Conservation (phyloP, 352 stramenopile genomes). For the Phytophthora cryptogea region DNA sequence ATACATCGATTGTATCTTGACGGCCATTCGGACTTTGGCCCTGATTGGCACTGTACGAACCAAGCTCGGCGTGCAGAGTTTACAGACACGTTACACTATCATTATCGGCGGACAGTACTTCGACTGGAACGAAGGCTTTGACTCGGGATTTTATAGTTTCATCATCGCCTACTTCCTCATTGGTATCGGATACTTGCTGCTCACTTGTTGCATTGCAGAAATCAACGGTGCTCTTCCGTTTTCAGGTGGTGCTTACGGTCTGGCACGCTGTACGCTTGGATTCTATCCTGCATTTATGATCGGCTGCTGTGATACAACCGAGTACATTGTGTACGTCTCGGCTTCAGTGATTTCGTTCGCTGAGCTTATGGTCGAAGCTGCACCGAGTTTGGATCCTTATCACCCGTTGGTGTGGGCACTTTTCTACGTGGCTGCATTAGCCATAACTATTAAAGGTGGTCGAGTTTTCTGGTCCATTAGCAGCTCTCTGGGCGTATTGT, state of each 20-base stretch:
- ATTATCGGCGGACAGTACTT: constrained; percentile 37
- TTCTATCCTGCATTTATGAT: constrained; percentile 40
- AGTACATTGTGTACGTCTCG: constrained; percentile 42
- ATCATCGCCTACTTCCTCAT: constrained; percentile 26
- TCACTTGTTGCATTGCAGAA: constrained; percentile 30
- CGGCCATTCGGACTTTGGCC: no score
- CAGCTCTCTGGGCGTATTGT: constrained; percentile 20
- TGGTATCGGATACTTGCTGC: constrained; percentile 24
- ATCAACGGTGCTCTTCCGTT: constrained; percentile 31
- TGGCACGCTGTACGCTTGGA: constrained; percentile 32
- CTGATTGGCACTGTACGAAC: no score
- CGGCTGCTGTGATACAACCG: constrained; percentile 31
- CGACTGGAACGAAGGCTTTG: constrained; percentile 32
- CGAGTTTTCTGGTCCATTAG: constrained; percentile 43
- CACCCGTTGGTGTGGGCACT: constrained; percentile 23
- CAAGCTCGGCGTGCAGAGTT: no score
- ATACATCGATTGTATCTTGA: no score
- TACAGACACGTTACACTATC: no score
- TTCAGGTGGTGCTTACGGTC: constrained; percentile 30
- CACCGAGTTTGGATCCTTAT: constrained; percentile 6
- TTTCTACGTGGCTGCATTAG: constrained; percentile 32
- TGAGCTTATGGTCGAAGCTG: constrained; percentile 32
- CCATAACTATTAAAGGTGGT: constrained; percentile 25
- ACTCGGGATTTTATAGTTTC: constrained; percentile 30
- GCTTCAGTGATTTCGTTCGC: constrained; percentile 26